Conservation (phyloP, 805 yeast genomes). For the Zygotorulaspora sp. region DNA sequence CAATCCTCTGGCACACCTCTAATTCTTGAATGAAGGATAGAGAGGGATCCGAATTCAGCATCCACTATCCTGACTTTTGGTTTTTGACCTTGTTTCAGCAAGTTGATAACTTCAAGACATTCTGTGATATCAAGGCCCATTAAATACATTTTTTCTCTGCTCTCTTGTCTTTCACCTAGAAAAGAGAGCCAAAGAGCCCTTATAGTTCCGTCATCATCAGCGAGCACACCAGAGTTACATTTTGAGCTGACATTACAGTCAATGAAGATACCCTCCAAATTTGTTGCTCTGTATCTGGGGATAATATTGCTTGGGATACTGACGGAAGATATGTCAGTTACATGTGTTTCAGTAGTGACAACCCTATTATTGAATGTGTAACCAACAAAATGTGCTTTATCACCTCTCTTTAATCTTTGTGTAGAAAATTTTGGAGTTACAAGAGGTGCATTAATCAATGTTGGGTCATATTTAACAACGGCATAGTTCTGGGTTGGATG, state of each 20-base stretch:
- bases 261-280: conserved; percentile 68
- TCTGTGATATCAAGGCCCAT: conserved; percentile 77
- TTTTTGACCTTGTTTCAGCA: conserved; percentile 44
- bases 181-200: conserved; percentile 83
- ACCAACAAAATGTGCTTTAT: conserved; percentile 73
- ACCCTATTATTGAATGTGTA: conserved; percentile 65
- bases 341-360: conserved; percentile 67
- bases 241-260: conserved; percentile 70
- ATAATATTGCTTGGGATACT: conserved; percentile 64
- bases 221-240: conserved; percentile 74
- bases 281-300: conserved; percentile 84
- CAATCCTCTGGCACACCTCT: conserved; percentile 85
- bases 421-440: conserved; percentile 59
- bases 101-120: conserved; percentile 51
- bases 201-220: conserved; percentile 71
- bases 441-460: conserved; percentile 64
- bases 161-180: conserved; percentile 66
- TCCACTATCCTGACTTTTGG: conserved; percentile 70
- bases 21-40: conserved; percentile 71
- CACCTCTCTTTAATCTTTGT: conserved; percentile 64
- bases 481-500: conserved; percentile 89
- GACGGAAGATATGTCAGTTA: conserved; percentile 70
- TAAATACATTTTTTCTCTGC: conserved; percentile 58
- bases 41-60: conserved; percentile 66
- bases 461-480: conserved; percentile 75